Evolutionary conservation across 345 rosid species (phyloP).

Genomic region (Mallotus nudiflorus): DNA sequence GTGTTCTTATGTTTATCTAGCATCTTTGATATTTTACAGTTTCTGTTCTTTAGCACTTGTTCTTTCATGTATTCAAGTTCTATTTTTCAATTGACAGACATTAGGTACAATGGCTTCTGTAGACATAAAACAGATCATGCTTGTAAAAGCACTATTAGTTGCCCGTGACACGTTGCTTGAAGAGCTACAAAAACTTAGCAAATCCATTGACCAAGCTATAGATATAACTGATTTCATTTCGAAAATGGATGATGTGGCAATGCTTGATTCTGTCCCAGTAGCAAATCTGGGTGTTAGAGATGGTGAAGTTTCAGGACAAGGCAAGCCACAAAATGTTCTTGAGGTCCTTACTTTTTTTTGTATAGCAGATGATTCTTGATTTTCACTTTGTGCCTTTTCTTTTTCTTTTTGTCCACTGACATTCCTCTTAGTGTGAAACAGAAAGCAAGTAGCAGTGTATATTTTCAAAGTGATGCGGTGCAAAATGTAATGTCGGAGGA

Average conservation of each 20-base stretch:
- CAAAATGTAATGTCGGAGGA: constrained; percentile 48
- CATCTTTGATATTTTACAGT: neutral
- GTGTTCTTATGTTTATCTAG: constrained; percentile 2
- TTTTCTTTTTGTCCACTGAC: too few species aligned
- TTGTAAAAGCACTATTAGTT: constrained; percentile 66
- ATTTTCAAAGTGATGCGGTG: constrained; percentile 39
- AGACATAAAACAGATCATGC: constrained; percentile 43
- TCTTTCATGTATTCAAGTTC: constrained; percentile 19
- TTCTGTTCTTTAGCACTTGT: neutral
- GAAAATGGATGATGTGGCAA: constrained; percentile 45
- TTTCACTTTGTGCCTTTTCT: neutral
- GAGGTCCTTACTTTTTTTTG: constrained; percentile 67
- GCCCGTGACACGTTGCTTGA: constrained; percentile 62
- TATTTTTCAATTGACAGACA: constrained; percentile 47
- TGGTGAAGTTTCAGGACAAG: constrained; percentile 48
- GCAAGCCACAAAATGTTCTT: constrained; percentile 64
- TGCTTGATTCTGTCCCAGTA: constrained; percentile 38
- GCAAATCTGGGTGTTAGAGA: constrained; percentile 37
- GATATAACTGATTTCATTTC: constrained; percentile 58
- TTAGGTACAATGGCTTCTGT: constrained; percentile 44
- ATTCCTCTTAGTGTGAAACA: constrained; percentile 34
- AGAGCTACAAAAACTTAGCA: constrained; percentile 66
- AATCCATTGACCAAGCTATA: constrained; percentile 46
- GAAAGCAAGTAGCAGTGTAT: constrained; percentile 39
- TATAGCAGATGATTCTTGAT: constrained; percentile 9